A percentile compares a stretch with the other conserved stretches of the same genome.
Conservation (phyloP, 768 basidiomycete genomes). For the Xanthoconium stramineum region DNA sequence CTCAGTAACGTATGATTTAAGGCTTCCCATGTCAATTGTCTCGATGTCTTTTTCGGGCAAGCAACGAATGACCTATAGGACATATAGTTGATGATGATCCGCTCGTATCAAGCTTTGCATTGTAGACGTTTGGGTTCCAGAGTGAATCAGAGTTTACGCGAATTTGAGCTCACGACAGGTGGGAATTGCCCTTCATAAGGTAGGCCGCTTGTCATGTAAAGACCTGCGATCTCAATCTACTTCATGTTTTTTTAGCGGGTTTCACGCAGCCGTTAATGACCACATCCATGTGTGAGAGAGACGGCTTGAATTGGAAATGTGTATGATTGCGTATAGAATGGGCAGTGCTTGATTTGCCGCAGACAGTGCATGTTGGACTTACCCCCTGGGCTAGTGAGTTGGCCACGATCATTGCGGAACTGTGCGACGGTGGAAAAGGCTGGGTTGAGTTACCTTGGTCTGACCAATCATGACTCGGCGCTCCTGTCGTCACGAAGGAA, state of each 20-base stretch:
- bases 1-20: neutral
- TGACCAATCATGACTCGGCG: slow-evolving; percentile 15
- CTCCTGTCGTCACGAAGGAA: slow-evolving; percentile 9
- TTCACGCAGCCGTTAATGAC: slow-evolving; percentile 6
- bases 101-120: neutral
- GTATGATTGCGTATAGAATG: slow-evolving; percentile 2
- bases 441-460: slow-evolving; percentile 7
- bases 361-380: slow-evolving; percentile 1
- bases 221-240: neutral
- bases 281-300: slow-evolving; percentile 1
- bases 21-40: slow-evolving; percentile 8
- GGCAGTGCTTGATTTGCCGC: slow-evolving; percentile 11
- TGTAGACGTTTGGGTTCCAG: neutral
- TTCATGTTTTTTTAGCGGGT: slow-evolving; percentile 5
- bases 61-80: neutral
- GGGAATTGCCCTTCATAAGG: neutral
- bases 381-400: neutral
- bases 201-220: slow-evolving; percentile 4
- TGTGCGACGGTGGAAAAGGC: neutral
- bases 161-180: neutral
- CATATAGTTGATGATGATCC: neutral
- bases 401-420: slow-evolving; percentile 27
- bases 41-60: slow-evolving; percentile 2
- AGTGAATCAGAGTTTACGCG: neutral
- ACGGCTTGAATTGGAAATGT: neutral